phyloP scores from a whole-genome alignment of 2,329 filamentous ascomycete species.

The Esteya vermicola region DNA sequence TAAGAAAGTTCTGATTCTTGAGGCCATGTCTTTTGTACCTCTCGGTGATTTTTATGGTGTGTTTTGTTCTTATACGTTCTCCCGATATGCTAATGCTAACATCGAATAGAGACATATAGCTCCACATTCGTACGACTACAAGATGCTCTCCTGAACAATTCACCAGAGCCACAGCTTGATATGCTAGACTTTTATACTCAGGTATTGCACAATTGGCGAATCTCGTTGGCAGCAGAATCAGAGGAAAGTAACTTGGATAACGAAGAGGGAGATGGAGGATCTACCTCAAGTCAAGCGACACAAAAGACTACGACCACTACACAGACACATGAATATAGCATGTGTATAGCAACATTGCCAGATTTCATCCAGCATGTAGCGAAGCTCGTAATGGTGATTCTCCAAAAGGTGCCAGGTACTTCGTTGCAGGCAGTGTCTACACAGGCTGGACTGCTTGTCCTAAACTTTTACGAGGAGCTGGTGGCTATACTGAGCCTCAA shows the following conservation, averaged over 20 bases:
- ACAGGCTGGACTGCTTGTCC: conserved; percentile 35
- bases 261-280: too few species aligned
- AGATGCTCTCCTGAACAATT: conserved; percentile 31
- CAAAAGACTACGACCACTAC: too few species aligned
- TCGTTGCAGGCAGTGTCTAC: conserved; percentile 9
- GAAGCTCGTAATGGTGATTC: conserved; percentile 41
- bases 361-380: conserved; percentile 36
- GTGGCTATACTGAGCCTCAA: conserved; percentile 38
- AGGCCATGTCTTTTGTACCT: conserved; percentile 40
- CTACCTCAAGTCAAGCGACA: too few species aligned
- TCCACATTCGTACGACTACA: conserved; percentile 39
- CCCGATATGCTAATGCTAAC: not conserved
- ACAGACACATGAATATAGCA: too few species aligned
- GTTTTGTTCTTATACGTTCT: too few species aligned
- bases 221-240: conserved; percentile 26
- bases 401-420: conserved; percentile 34
- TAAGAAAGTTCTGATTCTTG: conserved; percentile 38
- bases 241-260: not conserved
- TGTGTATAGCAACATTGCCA: conserved; percentile 18
- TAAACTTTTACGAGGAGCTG: conserved; percentile 56
- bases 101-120: conserved; percentile 31
- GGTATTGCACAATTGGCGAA: conserved; percentile 48
- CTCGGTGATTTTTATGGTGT: conserved; percentile 31
- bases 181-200: conserved; percentile 54
- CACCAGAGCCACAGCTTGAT: conserved; percentile 35